Conservation (phyloP, 371 early-diverging fungal genomes). For the Apophysomyces variabilis region DNA sequence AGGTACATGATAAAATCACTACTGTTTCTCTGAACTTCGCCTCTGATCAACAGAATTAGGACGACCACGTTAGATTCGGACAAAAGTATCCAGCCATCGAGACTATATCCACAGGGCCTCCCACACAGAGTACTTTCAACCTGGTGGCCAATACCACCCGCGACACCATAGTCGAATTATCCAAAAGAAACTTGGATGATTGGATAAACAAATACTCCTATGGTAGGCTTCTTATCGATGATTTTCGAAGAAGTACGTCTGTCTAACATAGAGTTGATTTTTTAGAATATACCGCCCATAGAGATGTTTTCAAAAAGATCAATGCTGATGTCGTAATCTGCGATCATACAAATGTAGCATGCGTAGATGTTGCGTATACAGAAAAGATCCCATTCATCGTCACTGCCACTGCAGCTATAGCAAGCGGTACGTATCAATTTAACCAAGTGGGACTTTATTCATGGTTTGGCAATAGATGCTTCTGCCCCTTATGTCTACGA, state of each 20-base stretch:
- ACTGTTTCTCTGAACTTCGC: background rate
- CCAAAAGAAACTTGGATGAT: too few relatives aligned
- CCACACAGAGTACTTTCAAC: background rate
- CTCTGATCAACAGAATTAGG: constrained; percentile 18
- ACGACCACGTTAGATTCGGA: constrained; percentile 20
- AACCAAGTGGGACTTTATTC: too few relatives aligned
- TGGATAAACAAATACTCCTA: too few relatives aligned
- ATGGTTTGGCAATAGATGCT: constrained; percentile 17
- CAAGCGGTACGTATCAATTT: too few relatives aligned
- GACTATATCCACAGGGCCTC: constrained; percentile 14
- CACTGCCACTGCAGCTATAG: background rate
- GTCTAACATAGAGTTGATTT: too few relatives aligned
- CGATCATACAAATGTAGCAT: constrained; percentile 10
- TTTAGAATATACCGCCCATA: constrained; percentile 3
- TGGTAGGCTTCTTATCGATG: too few relatives aligned
- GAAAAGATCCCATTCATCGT: constrained; percentile 14
- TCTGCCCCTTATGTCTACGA: constrained; percentile 30
- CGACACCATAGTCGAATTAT: too few relatives aligned
- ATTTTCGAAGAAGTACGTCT: too few relatives aligned
- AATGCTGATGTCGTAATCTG: constrained; percentile 19
- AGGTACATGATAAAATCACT: background rate
- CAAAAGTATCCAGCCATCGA: constrained; percentile 20
- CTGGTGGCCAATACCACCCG: too few relatives aligned
- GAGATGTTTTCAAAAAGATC: constrained; percentile 6
- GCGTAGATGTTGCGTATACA: constrained; percentile 12